These are phyloP conservation scores for Penicillium silybi DNA, from an alignment of 495 filamentous ascomycete genomes.

Conservation along the genomic window DNA sequence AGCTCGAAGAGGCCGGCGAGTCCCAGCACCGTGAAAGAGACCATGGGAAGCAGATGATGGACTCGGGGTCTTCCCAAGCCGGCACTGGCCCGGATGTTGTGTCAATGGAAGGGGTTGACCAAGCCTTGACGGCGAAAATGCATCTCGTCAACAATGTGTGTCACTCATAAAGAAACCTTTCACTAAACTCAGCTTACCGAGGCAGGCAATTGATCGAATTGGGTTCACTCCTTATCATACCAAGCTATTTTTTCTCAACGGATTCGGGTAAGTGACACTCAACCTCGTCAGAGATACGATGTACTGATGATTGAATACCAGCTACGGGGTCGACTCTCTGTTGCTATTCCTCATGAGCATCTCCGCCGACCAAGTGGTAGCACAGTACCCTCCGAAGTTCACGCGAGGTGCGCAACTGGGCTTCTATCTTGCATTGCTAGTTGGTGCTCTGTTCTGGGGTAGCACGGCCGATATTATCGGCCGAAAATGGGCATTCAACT, in stretches of 20 bases:
- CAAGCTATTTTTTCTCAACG: constrained; percentile 19
- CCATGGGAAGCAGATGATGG: neutral
- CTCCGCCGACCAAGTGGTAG: constrained; percentile 14
- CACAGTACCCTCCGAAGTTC: constrained; percentile 16
- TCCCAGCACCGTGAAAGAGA: neutral
- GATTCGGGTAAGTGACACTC: constrained; percentile 12
- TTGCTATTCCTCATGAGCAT: constrained; percentile 19
- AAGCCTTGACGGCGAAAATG: constrained; percentile 15
- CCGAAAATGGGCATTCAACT: constrained; percentile 39
- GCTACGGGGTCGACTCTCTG: constrained; percentile 15
- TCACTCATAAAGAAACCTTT: neutral
- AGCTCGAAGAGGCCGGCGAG: too few relatives aligned
- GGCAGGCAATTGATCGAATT: constrained; percentile 16
- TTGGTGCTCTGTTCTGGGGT: constrained; percentile 38
- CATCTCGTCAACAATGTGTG: constrained; percentile 17
- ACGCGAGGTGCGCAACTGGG: constrained; percentile 13
- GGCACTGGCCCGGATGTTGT: constrained; percentile 5
- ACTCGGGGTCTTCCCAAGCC: neutral
- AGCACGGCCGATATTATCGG: constrained; percentile 41
- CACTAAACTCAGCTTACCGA: neutral
- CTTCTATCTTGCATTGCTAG: constrained; percentile 25
- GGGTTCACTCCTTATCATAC: constrained; percentile 18
- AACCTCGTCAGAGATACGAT: neutral
- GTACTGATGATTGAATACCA: neutral
- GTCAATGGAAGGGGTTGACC: constrained; percentile 9